Evolutionary conservation across 2,329 filamentous ascomycete species (phyloP), one percentile per base, ranked within the genome.

Genomic region (Arthrinium phaeospermum): DNA sequence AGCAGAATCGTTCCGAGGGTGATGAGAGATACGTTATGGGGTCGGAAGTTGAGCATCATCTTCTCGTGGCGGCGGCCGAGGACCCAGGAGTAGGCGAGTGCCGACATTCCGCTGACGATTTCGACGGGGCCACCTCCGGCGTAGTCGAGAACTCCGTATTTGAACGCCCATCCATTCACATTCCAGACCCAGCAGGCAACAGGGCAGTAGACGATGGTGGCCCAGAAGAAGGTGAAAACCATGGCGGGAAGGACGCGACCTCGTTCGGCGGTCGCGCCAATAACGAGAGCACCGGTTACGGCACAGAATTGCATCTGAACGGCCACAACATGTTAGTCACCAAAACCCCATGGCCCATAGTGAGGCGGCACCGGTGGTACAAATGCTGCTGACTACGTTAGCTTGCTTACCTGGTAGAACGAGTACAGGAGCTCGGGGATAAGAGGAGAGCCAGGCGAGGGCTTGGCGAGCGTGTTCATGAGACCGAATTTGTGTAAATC

Each of bases 31-130:
- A 98, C 96, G 86, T 99, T 99, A 88, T 99, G 96, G 24, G 96
- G 96, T 77, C 96, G 94, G 90, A 98, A 98, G 89, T 98, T 98
- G 85, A 98, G 91, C 94, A 98, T 98, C 95, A 98, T 98, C 87
- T 95, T 96, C 87, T 98, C 96, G 86, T 98, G 96, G 77, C 96
- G 94, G 80, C 95, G 94, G 77, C 96, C 96, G 74, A 99, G 93
- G 49, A 98, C 92, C 94, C 94, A 93, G 2, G 95, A 98, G 86
- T 98, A 99, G 76, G 96, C 96, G 67, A 98, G 88, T 44, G 96
- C 96, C 61, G 94, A 96, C 84, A 97, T 87, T 81, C 96, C 96
- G 72, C 96, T 98, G 74, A 91, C 94, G 78, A 99, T 98, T 85
- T 99, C 96, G 88, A 99, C 96, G 77, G 96, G 96, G 70, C 96